Base-by-base conservation (phyloP, 257 asterid species). In the Eucommia ulmoides region DNA sequence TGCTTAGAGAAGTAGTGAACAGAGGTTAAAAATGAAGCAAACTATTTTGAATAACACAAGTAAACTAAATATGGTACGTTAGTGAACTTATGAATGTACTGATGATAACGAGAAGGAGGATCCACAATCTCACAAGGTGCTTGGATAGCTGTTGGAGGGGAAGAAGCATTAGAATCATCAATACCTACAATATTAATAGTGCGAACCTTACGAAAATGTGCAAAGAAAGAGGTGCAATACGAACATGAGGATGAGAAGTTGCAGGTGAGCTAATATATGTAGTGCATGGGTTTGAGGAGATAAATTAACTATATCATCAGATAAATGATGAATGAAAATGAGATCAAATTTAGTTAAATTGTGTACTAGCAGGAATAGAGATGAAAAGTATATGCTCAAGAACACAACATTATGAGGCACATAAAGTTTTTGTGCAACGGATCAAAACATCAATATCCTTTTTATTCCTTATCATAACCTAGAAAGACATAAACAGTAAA, bases 401-500 rank as follows among this genome's bases (percentile, higher is more conserved):
- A 57, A 57, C 6, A 26, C 17, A 26, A 48, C 63, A 57, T 33
- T 22, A 56, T 20, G 41, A 19, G 61, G 24, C 10, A 56, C 53
- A 56, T 23, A 56, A 1, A 45, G n/a, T 44, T 44, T 42, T 20
- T 56, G 0, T 8, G 11, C 23, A 22, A 23, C 3, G 35, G 42
- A 41, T 41, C 41, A 55, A 41, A 55, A 24, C 51, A 55, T n/a
- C 19, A 15, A 22, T 41, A 9, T 10, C 51, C 52, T 17, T 24
- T 23, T 42, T 41, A 1, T 3, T 17, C 45, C 5, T 17, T 54
- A 18, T 21, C 20, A 19, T 26, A 23, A 24, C 35, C 47, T 18
- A 46, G 44, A 47, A 45, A 56, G 1, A 47, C 17, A 25, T n/a
- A 46, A 7, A 25, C 11, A 26, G 54, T 3, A 15, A 16, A 48